A percentile compares a stretch with the other conserved stretches of the same genome.
Conservation (phyloP, 805 yeast species). For the Pichia insulana region DNA sequence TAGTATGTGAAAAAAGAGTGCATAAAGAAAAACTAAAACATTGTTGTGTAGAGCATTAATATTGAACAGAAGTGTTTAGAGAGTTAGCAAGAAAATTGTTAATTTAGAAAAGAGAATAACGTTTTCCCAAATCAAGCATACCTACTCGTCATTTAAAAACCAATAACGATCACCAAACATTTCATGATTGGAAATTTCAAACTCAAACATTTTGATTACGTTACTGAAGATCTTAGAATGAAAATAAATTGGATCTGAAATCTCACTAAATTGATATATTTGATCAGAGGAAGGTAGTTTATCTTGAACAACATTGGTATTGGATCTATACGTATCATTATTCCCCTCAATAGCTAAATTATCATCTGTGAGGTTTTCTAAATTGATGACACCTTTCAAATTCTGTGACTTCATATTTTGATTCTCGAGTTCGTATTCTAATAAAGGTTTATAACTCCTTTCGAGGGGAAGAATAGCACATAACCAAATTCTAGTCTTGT, state of each 20-base stretch:
- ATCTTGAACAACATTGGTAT: constrained; percentile 22
- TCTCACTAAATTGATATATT: constrained; percentile 30
- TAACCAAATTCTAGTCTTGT: constrained; percentile 76
- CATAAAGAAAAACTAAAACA: not conserved
- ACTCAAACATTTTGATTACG: constrained; percentile 35
- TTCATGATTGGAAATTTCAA: constrained; percentile 29
- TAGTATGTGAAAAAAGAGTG: not conserved
- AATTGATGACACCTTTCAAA: constrained; percentile 4
- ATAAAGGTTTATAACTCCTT: constrained; percentile 23
- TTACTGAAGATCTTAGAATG: constrained; percentile 42
- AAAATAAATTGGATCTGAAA: constrained; percentile 37
- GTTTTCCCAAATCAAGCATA: too few species aligned
- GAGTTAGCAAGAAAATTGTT: not conserved
- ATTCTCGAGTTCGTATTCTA: constrained; percentile 25
- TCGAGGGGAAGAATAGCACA: constrained; percentile 55
- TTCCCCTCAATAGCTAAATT: constrained; percentile 18
- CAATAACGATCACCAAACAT: constrained; percentile 21
- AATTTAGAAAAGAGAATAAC: not conserved
- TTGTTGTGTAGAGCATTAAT: not conserved
- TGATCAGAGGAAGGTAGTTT: constrained; percentile 31
- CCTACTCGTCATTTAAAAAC: constrained; percentile 15
- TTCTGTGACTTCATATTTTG: constrained; percentile 7
- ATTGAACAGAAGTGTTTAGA: too few species aligned
- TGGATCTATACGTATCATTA: constrained; percentile 30
- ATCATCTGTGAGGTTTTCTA: constrained; percentile 9